These are phyloP conservation scores for Leccinum uliginosum DNA, from an alignment of 768 basidiomycete genomes.

Conservation along the genomic window DNA sequence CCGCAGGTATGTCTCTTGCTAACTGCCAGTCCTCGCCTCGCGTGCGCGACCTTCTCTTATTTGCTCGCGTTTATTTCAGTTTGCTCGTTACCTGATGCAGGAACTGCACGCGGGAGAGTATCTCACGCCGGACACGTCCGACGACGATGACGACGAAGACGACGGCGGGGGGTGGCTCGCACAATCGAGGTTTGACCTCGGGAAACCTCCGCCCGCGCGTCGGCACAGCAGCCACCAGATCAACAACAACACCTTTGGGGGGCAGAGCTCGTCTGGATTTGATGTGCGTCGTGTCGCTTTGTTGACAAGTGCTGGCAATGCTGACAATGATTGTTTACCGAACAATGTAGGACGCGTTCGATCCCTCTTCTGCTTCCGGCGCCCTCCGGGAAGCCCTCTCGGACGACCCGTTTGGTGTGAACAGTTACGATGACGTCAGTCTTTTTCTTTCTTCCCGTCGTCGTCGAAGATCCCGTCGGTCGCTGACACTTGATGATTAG, in stretches of 20 bases:
- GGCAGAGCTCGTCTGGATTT: constrained; percentile 47
- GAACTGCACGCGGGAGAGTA: constrained; percentile 65
- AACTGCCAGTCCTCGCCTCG: neutral
- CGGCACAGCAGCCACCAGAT: constrained; percentile 35
- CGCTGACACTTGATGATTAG: constrained; percentile 17
- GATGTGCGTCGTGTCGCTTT: constrained; percentile 38
- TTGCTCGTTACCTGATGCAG: constrained; percentile 73
- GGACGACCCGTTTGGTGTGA: constrained; percentile 47
- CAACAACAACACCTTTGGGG: constrained; percentile 1
- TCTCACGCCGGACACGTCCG: constrained; percentile 46
- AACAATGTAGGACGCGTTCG: constrained; percentile 47
- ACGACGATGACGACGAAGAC: constrained; percentile 59
- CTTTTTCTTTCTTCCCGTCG: neutral
- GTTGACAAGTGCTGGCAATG: neutral
- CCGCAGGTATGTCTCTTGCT: constrained; percentile 36
- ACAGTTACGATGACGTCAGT: constrained; percentile 48
- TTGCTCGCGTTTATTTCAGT: constrained; percentile 40
- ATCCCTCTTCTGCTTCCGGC: constrained; percentile 29
- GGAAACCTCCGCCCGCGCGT: constrained; percentile 44
- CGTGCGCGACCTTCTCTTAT: neutral
- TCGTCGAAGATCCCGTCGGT: neutral
- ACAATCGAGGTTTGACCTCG: constrained; percentile 66
- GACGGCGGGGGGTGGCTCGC: constrained; percentile 78
- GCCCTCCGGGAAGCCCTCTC: constrained; percentile 34
- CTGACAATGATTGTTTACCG: neutral